Evolutionary conservation across 352 stramenopile genomes (phyloP).

Genomic region (Phytopythium litorale): DNA sequence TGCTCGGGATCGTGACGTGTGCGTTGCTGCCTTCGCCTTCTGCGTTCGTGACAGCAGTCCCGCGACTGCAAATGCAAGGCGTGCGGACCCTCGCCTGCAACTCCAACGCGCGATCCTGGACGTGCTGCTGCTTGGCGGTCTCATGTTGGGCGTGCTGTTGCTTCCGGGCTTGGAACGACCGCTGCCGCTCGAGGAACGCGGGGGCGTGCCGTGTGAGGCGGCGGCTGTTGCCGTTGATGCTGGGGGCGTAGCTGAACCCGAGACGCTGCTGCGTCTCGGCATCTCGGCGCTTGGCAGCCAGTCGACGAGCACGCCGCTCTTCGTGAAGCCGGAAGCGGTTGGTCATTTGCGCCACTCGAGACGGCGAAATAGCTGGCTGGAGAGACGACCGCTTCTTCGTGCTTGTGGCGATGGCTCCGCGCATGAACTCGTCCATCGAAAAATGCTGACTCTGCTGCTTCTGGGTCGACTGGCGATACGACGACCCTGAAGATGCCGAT

Average conservation of each 20-base stretch:
- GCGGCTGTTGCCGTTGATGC: constrained; percentile 35
- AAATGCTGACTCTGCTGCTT: constrained; percentile 3
- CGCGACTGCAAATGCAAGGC: constrained; percentile 38
- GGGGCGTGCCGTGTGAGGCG: constrained; percentile 32
- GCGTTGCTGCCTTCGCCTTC: constrained; percentile 3
- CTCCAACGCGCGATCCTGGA: constrained; percentile 19
- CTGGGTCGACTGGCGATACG: constrained; percentile 9
- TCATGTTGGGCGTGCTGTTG: constrained; percentile 25
- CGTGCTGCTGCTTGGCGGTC: constrained; percentile 13
- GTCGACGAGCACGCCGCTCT: constrained; percentile 25
- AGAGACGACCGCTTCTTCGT: constrained; percentile 4
- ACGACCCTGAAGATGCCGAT: background rate
- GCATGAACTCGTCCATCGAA: constrained; percentile 17
- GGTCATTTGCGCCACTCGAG: constrained; percentile 28
- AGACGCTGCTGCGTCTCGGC: constrained; percentile 25
- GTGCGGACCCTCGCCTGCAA: constrained; percentile 34
- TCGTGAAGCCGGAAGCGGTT: constrained; percentile 35
- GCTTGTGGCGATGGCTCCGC: constrained; percentile 2
- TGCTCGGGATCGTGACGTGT: constrained; percentile 3
- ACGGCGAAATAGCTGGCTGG: constrained; percentile 23
- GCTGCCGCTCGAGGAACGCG: constrained; percentile 36
- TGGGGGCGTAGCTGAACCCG: constrained; percentile 22
- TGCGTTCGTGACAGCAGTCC: constrained; percentile 13
- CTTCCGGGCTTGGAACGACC: constrained; percentile 19
- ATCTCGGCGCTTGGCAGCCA: constrained; percentile 28